phyloP scores from a whole-genome alignment of 192 early-diverging fungal species.

The Coemansia sp. region DNA sequence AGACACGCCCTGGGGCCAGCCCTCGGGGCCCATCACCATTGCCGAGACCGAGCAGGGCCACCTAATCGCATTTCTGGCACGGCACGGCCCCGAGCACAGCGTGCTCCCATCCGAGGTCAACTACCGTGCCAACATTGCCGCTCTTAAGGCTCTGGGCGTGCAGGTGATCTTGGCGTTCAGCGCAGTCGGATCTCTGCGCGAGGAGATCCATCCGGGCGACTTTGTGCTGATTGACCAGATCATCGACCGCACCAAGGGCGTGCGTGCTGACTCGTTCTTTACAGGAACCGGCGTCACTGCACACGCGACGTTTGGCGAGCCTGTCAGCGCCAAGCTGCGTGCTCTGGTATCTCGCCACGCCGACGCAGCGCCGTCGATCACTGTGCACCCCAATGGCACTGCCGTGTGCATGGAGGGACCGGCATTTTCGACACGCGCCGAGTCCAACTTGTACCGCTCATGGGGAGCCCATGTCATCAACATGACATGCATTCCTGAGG shows the following conservation, averaged over 20 bases:
- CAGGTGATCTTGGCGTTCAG: constrained; percentile 93
- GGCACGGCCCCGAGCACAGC: constrained; percentile 90
- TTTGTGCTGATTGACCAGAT: constrained; percentile 94
- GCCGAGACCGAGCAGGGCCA: constrained; percentile 61
- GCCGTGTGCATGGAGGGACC: constrained; percentile 98
- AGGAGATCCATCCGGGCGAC: constrained; percentile 90
- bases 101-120: constrained; percentile 89
- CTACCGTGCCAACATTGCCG: constrained; percentile 95
- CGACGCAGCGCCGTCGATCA: constrained; percentile 47
- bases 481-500: constrained; percentile 95
- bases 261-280: constrained; percentile 91
- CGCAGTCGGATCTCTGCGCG: constrained; percentile 91
- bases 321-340: constrained; percentile 76
- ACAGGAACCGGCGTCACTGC: constrained; percentile 85
- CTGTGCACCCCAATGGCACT: constrained; percentile 78
- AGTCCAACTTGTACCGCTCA: constrained; percentile 92
- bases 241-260: constrained; percentile 97
- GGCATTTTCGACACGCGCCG: constrained; percentile 94
- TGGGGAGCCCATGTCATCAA: constrained; percentile 96
- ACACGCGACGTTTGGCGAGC: constrained; percentile 93
- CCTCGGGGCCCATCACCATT: constrained; percentile 86
- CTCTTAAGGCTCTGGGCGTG: constrained; percentile 90
- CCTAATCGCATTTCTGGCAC: constrained; percentile 93
- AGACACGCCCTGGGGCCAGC: constrained; percentile 87
- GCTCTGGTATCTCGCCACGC: constrained; percentile 65